These are phyloP conservation scores for Psilocybe cubensis DNA, from an alignment of 768 basidiomycete genomes.

Conservation along the genomic window DNA sequence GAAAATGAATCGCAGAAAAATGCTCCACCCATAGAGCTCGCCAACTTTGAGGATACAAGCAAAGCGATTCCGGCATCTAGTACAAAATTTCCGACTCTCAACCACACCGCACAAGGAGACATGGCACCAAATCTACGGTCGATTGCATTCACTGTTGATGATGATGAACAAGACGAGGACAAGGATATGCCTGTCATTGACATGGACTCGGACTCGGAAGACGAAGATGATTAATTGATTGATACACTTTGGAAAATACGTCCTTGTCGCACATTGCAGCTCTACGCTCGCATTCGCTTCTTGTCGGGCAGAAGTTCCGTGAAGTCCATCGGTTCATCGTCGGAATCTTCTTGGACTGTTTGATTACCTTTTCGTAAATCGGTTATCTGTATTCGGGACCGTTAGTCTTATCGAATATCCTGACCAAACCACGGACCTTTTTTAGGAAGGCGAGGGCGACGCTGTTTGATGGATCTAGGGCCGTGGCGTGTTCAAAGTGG, in stretches of 20 bases:
- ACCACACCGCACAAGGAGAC: background rate
- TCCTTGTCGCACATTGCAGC: background rate
- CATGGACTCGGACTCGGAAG: constrained; percentile 80
- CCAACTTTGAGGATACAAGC: background rate
- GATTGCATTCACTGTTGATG: background rate
- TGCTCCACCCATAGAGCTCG: background rate
- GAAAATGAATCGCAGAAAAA: background rate
- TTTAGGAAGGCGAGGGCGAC: constrained; percentile 56
- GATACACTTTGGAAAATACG: background rate
- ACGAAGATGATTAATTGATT: constrained; percentile 35
- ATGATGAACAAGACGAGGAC: constrained; percentile 56
- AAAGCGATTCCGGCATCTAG: background rate
- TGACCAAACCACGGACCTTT: constrained; percentile 41
- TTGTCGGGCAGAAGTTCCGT: constrained; percentile 22
- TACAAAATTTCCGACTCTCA: background rate
- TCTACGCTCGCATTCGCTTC: constrained; percentile 28
- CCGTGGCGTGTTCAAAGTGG: constrained; percentile 66
- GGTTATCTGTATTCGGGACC: constrained; percentile 18
- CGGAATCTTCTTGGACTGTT: constrained; percentile 31
- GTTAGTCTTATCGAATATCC: constrained; percentile 2
- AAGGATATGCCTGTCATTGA: constrained; percentile 79
- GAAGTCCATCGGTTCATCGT: constrained; percentile 35
- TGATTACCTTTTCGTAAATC: constrained; percentile 19
- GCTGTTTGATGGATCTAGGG: constrained; percentile 59
- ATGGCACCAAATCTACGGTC: background rate